Evolutionary conservation across 1,284 basidiomycete species (phyloP).

Genomic region (Leccinum fallax): DNA sequence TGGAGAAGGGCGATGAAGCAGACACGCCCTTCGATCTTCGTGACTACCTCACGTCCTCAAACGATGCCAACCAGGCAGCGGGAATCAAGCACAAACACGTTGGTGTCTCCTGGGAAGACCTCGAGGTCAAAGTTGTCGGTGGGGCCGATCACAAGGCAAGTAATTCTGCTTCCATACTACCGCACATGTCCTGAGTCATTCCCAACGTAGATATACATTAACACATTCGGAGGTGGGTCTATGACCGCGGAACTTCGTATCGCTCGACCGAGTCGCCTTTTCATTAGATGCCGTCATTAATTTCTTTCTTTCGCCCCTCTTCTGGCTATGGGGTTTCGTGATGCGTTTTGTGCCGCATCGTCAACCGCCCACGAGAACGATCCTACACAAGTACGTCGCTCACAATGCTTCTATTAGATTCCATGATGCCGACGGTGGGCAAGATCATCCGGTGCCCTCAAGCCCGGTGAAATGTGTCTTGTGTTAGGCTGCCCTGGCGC

Average conservation of each 20-base stretch:
- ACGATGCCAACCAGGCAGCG: conserved; percentile 65
- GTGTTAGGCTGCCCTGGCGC: conserved; percentile 85
- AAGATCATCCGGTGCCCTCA: conserved; percentile 75
- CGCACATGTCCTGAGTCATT: conserved; percentile 1
- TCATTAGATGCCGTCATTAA: conserved; percentile 56
- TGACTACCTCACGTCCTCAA: conserved; percentile 73
- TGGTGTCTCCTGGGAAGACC: conserved; percentile 77
- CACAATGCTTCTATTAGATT: conserved; percentile 1
- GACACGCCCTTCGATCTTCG: conserved; percentile 65
- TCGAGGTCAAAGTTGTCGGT: conserved; percentile 73
- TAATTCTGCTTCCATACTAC: neutral
- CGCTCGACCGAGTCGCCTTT: conserved; percentile 15
- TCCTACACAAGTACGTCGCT: conserved; percentile 63
- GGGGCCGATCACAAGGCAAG: conserved; percentile 60
- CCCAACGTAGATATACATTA: conserved; percentile 59
- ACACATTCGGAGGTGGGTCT: conserved; percentile 59
- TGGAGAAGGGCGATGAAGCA: conserved; percentile 47
- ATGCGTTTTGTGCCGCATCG: conserved; percentile 59
- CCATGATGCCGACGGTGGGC: conserved; percentile 27
- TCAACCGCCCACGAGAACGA: conserved; percentile 55
- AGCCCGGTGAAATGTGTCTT: conserved; percentile 41
- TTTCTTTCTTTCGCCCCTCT: conserved; percentile 58
- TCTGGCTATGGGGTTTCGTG: conserved; percentile 52
- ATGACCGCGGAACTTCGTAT: conserved; percentile 7
- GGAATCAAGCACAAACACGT: conserved; percentile 85